phyloP scores from a whole-genome alignment of 2,329 filamentous ascomycete genomes.

The Colletotrichum tofieldiae region DNA sequence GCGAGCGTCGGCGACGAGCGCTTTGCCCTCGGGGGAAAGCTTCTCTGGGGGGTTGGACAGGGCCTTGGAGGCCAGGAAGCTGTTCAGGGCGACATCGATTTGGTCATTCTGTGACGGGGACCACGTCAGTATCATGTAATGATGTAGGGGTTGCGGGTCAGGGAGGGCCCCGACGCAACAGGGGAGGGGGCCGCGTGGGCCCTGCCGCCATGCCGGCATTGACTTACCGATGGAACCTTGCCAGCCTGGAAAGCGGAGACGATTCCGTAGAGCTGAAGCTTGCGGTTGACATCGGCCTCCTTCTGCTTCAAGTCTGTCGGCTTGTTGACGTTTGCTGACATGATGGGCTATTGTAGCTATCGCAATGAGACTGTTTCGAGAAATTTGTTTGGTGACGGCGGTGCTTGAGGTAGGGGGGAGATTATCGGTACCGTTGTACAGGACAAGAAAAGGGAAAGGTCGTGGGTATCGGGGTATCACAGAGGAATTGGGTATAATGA shows the following conservation, averaged over 20 bases:
- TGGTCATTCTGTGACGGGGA: slow-evolving; percentile 81
- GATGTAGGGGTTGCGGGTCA: neutral
- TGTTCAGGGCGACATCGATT: slow-evolving; percentile 95
- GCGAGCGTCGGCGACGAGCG: slow-evolving; percentile 83
- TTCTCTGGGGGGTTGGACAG: slow-evolving; percentile 80
- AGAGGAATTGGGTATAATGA: slow-evolving; percentile 39
- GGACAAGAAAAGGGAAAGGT: slow-evolving; percentile 16
- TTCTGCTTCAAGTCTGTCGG: slow-evolving; percentile 82
- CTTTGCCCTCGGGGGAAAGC: slow-evolving; percentile 86
- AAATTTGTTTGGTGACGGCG: neutral
- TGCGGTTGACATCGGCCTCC: slow-evolving; percentile 90
- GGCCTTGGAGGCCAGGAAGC: slow-evolving; percentile 80
- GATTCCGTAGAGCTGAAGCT: slow-evolving; percentile 96
- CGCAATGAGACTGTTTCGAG: slow-evolving; percentile 7
- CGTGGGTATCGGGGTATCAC: slow-evolving; percentile 36
- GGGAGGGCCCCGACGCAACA: neutral
- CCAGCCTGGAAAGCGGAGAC: slow-evolving; percentile 86
- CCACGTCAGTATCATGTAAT: slow-evolving; percentile 34
- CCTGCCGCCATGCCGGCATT: slow-evolving; percentile 24
- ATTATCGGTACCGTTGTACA: slow-evolving; percentile 28
- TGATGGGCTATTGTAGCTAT: slow-evolving; percentile 44
- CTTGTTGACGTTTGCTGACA: slow-evolving; percentile 74
- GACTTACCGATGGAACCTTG: slow-evolving; percentile 88
- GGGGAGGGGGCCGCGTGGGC: neutral
- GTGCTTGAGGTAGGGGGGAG: neutral